phyloP scores from a whole-genome alignment of 768 basidiomycete species.

The Gymnopilus junonius region DNA sequence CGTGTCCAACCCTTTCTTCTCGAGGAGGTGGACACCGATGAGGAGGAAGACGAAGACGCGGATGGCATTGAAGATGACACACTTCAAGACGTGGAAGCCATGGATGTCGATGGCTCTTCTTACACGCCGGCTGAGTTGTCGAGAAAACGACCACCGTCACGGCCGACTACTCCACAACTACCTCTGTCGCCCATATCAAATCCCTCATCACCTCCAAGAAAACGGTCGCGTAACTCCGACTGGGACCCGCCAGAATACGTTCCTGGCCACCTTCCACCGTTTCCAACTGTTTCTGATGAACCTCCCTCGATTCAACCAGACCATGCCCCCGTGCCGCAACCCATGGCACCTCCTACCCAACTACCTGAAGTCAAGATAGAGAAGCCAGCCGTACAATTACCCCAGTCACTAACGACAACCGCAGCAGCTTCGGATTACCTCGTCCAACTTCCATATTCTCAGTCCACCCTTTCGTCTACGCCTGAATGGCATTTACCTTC shows the following conservation, averaged over 20 bases:
- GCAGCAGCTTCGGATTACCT: slow-evolving; percentile 69
- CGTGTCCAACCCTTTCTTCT: slow-evolving; percentile 37
- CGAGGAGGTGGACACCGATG: slow-evolving; percentile 35
- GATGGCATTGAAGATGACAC: background rate
- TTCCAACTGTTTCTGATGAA: slow-evolving; percentile 47
- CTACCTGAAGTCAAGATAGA: slow-evolving; percentile 39
- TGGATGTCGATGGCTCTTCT: slow-evolving; percentile 33
- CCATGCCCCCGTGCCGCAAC: slow-evolving; percentile 35
- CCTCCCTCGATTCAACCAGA: slow-evolving; percentile 34
- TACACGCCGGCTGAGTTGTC: slow-evolving; percentile 17
- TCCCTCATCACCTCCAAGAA: slow-evolving; percentile 57
- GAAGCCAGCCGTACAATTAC: slow-evolving; percentile 43
- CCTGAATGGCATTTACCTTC: slow-evolving; percentile 76
- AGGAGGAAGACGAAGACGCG: slow-evolving; percentile 20
- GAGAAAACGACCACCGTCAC: slow-evolving; percentile 34
- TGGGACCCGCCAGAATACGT: slow-evolving; percentile 70
- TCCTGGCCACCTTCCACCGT: slow-evolving; percentile 71
- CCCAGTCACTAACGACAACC: slow-evolving; percentile 46
- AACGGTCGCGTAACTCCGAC: slow-evolving; percentile 56
- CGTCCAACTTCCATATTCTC: slow-evolving; percentile 72
- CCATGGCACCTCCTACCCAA: slow-evolving; percentile 35
- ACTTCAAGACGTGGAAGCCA: slow-evolving; percentile 13
- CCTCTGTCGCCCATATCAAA: slow-evolving; percentile 64
- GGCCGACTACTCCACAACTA: slow-evolving; percentile 42
- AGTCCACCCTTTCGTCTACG: slow-evolving; percentile 67